Conservation (phyloP, 345 rosid genomes). For the Capsella bursapastoris region DNA sequence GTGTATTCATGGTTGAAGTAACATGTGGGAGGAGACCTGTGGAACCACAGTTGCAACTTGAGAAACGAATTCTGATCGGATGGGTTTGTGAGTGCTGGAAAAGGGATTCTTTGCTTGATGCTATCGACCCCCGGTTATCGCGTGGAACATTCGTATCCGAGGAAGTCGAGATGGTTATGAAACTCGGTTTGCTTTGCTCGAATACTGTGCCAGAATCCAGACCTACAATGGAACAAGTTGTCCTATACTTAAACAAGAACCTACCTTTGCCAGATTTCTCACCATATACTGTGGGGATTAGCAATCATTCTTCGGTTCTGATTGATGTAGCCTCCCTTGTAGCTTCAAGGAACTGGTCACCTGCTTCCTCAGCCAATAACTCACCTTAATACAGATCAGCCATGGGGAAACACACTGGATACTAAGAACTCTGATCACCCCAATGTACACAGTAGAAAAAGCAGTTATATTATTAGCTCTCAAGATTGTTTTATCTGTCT, state of each 20-base stretch:
- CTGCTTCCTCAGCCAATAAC: neutral
- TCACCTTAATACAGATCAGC: conserved; percentile 7
- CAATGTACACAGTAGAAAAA: conserved; percentile 29
- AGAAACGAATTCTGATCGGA: conserved; percentile 41
- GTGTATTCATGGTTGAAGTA: conserved; percentile 54
- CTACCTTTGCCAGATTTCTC: conserved; percentile 41
- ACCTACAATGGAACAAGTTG: conserved; percentile 56
- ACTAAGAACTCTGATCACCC: conserved; percentile 2
- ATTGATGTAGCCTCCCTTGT: conserved; percentile 40
- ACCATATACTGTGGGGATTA: conserved; percentile 28
- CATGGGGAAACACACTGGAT: neutral
- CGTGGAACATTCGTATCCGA: conserved; percentile 21
- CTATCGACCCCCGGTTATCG: conserved; percentile 44
- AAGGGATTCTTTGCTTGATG: conserved; percentile 44
- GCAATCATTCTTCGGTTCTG: conserved; percentile 33
- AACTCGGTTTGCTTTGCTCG: conserved; percentile 52
- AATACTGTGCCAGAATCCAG: conserved; percentile 35
- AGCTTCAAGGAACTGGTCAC: conserved; percentile 24
- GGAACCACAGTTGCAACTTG: conserved; percentile 48
- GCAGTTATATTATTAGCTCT: neutral
- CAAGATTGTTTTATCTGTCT: conserved; percentile 3
- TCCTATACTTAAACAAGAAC: conserved; percentile 38
- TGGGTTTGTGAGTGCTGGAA: conserved; percentile 49
- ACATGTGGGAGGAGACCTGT: conserved; percentile 68
- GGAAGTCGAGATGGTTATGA: conserved; percentile 55